Evolutionary conservation across 2,329 filamentous ascomycete genomes (phyloP), one percentile per base, ranked within the genome.

Genomic region (Gnomoniopsis smithogilvyi): DNA sequence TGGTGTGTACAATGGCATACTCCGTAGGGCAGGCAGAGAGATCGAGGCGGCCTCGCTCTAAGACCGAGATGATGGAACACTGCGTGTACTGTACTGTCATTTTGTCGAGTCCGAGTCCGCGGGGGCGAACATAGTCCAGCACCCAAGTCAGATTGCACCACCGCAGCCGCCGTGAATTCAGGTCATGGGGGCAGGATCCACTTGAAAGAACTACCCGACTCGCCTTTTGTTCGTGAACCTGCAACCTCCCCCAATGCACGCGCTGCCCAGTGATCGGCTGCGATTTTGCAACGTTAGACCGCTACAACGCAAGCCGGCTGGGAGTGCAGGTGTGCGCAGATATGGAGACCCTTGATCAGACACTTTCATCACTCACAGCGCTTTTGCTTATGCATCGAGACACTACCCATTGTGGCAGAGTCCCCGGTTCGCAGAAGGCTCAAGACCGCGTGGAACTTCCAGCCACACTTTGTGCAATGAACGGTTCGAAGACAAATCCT

Each of bases 181-280:
- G 60, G 57, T 62, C 60, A 62, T 62, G 60, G 57, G 60, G 51
- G 51, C 57, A 36, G 45, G 54, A 54, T 46, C 60, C 60, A 62
- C 60, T 24, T 17, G 49, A 47, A 60, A 50, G 43, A 60, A 62
- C 51, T 43, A 54, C 46, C 60, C 60, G 57, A 60, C 60, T 62
- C 57, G 60, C 50, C n/a, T 46, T 26, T 41, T 48, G 46, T 51
- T 45, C 24, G 36, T 46, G 48, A 51, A 43, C 51, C 52, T 60
- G 57, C 53, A 57, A 48, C 56, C 56, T 58, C 53, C 56, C n/a
- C 51, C 59, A 56, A 33, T 50, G 38, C 55, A 54, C n/a, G 26
- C 36, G 34, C 54, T 46, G 46, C 46, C 45, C 43, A 33, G 48
- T 49, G 51, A 50, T 52, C 36, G 50, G 51, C 30, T 24, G 41